A percentile compares a stretch with the other conserved stretches of the same genome.
These are phyloP conservation scores for Venturia pyrina DNA, from an alignment of 2,329 filamentous ascomycete species.

Conservation along the genomic window DNA sequence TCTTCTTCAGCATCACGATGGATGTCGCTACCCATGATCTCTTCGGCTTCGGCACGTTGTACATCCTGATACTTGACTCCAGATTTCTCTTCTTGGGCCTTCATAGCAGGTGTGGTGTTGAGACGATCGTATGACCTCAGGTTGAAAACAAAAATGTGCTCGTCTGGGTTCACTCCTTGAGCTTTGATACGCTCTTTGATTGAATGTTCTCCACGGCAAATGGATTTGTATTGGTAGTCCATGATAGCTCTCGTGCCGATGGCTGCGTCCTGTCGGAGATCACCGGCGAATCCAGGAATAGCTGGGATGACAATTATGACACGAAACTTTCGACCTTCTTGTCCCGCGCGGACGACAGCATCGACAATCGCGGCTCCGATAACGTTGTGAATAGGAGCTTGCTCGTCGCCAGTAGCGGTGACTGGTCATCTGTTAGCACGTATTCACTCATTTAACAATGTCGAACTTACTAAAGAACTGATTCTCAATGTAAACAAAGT, in stretches of 20 bases:
- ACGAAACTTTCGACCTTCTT: constrained; percentile 78
- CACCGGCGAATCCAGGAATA: constrained; percentile 88
- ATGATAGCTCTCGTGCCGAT: constrained; percentile 83
- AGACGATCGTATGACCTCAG: constrained; percentile 85
- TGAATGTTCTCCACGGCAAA: constrained; percentile 81
- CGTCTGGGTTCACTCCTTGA: constrained; percentile 60
- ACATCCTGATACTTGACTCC: constrained; percentile 79
- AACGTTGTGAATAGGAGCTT: constrained; percentile 75
- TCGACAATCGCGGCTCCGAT: constrained; percentile 87
- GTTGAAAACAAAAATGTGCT: constrained; percentile 92
- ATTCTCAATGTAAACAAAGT: constrained; percentile 96
- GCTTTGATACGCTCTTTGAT: constrained; percentile 72
- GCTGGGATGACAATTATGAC: constrained; percentile 86
- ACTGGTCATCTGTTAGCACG: constrained; percentile 29
- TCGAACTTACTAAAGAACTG: constrained; percentile 74
- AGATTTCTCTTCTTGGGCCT: constrained; percentile 66
- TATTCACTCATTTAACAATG: background rate
- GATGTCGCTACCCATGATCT: constrained; percentile 70
- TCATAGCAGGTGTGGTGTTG: constrained; percentile 66
- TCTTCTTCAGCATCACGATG: constrained; percentile 39
- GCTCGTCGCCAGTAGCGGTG: constrained; percentile 82
- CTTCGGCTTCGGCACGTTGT: constrained; percentile 78
- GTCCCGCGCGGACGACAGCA: constrained; percentile 68
- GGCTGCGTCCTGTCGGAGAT: constrained; percentile 73
- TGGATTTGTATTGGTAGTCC: constrained; percentile 97